A percentile compares a stretch with the other conserved stretches of the same genome.
These are phyloP conservation scores for Kokia cookei DNA, from an alignment of 441 rosid genomes.

Conservation along the genomic window DNA sequence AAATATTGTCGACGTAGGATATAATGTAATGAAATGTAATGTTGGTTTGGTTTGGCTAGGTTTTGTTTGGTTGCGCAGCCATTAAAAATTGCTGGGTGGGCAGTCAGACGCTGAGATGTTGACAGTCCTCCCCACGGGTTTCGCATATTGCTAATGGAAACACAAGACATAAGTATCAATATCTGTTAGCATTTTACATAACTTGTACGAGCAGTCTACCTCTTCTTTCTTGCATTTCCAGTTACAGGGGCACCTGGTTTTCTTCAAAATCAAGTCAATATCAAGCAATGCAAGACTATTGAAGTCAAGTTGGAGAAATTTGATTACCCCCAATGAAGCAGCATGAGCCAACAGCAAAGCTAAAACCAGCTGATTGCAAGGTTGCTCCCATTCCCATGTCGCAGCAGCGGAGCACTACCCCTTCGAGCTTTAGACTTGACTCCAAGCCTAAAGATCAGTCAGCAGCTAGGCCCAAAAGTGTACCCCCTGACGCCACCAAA, in stretches of 20 bases:
- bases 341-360: constrained; percentile 4
- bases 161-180: not conserved
- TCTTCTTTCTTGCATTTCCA: not conserved
- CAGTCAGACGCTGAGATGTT: not conserved
- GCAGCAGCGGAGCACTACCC: constrained; percentile 19
- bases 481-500: constrained; percentile 27
- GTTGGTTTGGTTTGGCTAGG: too few relatives aligned
- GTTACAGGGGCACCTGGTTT: not conserved
- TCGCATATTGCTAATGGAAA: not conserved
- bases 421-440: constrained; percentile 38
- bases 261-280: not conserved
- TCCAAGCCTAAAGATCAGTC: constrained; percentile 32
- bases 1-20: not conserved
- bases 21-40: not conserved
- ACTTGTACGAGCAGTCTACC: not conserved
- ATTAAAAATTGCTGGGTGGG: not conserved
- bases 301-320: not conserved
- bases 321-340: constrained; percentile 5
- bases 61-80: not conserved
- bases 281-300: not conserved
- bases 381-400: constrained; percentile 11
- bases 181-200: not conserved
- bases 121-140: not conserved
- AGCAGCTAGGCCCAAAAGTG: constrained; percentile 38
- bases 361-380: constrained; percentile 15